Percentiles rank a stretch among this genome's conserved stretches.
These are phyloP conservation scores for Xylaria longipes DNA, from an alignment of 495 filamentous ascomycete genomes.

Conservation along the genomic window DNA sequence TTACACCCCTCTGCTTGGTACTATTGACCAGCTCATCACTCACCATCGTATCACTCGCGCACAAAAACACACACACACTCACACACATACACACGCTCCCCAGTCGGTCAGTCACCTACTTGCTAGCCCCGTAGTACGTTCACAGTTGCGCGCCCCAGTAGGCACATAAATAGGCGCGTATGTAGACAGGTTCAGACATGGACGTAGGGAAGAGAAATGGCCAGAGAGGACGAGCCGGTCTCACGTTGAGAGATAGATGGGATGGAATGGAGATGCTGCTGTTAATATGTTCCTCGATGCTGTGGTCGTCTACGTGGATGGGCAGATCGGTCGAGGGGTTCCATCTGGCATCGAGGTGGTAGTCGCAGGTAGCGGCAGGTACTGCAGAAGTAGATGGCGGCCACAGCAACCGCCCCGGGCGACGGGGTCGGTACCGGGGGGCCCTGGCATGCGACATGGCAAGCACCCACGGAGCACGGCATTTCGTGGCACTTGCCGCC, in stretches of 20 bases:
- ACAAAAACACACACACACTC: constrained; percentile 1
- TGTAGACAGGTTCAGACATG: neutral
- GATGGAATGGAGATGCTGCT: constrained; percentile 3
- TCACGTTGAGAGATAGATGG: neutral
- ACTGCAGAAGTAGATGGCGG: constrained; percentile 5
- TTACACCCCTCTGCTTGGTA: neutral
- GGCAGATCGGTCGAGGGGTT: constrained; percentile 16
- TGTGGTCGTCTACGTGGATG: neutral
- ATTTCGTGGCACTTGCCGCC: constrained; percentile 24
- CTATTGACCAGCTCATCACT: constrained; percentile 21
- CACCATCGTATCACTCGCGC: constrained; percentile 13
- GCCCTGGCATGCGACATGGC: neutral
- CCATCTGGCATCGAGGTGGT: constrained; percentile 9
- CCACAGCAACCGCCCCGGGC: neutral
- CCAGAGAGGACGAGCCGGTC: neutral
- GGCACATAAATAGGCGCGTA: neutral
- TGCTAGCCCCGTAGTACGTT: neutral
- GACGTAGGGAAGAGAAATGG: neutral
- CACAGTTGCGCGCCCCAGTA: neutral
- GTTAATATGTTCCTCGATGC: constrained; percentile 15
- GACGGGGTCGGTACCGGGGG: constrained; percentile 5
- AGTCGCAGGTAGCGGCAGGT: neutral
- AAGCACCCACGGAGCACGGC: constrained; percentile 10
- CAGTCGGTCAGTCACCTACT: neutral
- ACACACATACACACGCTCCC: neutral